Percentiles rank a stretch among this genome's conserved stretches.
These are phyloP conservation scores for Calonectria pauciramosa DNA, from an alignment of 2,329 filamentous ascomycete genomes.

Conservation along the genomic window DNA sequence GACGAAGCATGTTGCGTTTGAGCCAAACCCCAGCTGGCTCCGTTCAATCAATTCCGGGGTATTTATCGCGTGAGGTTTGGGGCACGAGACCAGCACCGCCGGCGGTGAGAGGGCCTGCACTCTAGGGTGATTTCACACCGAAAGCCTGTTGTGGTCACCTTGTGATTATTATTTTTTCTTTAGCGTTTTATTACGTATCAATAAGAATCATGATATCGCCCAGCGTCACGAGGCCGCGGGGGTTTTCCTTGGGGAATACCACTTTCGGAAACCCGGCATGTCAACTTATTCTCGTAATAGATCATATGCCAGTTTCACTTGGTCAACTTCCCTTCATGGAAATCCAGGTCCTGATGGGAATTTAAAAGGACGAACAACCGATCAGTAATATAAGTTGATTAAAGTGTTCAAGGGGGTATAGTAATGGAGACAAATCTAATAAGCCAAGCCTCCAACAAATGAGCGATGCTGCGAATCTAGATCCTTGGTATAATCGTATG, in stretches of 20 bases:
- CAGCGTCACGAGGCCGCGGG: not conserved
- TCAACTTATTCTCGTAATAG: not conserved
- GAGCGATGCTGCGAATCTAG: slow-evolving; percentile 20
- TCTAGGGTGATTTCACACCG: not conserved
- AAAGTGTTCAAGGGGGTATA: not conserved
- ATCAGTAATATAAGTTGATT: not conserved
- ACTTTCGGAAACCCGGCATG: not conserved
- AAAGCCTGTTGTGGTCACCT: slow-evolving; percentile 8
- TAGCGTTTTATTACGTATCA: not conserved
- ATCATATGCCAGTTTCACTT: not conserved
- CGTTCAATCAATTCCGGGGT: not conserved
- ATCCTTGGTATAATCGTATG: slow-evolving; percentile 14
- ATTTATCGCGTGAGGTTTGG: not conserved
- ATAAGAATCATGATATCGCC: not conserved
- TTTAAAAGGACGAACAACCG: not conserved
- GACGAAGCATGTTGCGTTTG: not conserved
- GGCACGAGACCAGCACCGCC: not conserved
- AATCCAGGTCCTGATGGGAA: not conserved
- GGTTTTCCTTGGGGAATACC: not conserved
- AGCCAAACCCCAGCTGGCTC: not conserved
- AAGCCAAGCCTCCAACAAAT: not conserved
- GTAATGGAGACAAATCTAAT: slow-evolving; percentile 19
- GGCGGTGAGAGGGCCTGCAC: not conserved
- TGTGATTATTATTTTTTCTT: not conserved
- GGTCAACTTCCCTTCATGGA: not conserved